Base-by-base conservation (phyloP, 2,329 filamentous ascomycete species). In the Ascochyta fabae region DNA sequence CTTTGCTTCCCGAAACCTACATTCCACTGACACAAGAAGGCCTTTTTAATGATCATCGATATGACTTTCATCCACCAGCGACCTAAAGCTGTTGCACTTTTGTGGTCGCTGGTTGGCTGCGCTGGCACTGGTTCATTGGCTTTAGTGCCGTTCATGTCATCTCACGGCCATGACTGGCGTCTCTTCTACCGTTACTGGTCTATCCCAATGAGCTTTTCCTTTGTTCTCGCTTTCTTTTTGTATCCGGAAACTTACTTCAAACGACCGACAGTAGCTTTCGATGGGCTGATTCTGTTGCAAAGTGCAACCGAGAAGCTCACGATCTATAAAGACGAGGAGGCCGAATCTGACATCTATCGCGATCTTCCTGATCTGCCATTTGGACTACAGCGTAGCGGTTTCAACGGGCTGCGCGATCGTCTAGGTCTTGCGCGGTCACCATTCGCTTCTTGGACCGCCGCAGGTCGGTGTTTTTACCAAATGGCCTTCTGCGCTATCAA, bases 211-310 rank as follows among this genome's bases (percentile, higher is more conserved):
- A 29, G 59, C 1, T 29, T 71, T 4, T 53, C 73, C 0, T 58
- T 76, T 19, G 2, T 75, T 1, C 49, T 74, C 2, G 63, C 66
- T 1, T 68, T 75, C 27, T 56, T 75, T 22, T 66, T 73, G 12
- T 71, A 66, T 22, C 75, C 75, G 0, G 77, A 79, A 42, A 78
- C 75, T 1, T 78, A 75, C 58, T 79, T 78, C 64, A 68, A 75
- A 46, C 71, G 77, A 1, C 77, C 77, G 0, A 72, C 72, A 0
- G 69, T 79, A 8, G 76, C 77, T 6, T 78, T 77, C 36, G 71
- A 79, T 54, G 77, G 77, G 2, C 73, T 74, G 22, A 75, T 78
- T 4, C 52, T 79, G 3, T 47, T 75, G 1, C 77, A 79, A 54
- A 71, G 65, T 13, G 71, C 70, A 3, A 73, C 73, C 0, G 77